A percentile compares a stretch with the other conserved stretches of the same genome.
These are phyloP conservation scores for Pseudogymnoascus sp. DNA, from an alignment of 2,329 filamentous ascomycete species.

Conservation along the genomic window DNA sequence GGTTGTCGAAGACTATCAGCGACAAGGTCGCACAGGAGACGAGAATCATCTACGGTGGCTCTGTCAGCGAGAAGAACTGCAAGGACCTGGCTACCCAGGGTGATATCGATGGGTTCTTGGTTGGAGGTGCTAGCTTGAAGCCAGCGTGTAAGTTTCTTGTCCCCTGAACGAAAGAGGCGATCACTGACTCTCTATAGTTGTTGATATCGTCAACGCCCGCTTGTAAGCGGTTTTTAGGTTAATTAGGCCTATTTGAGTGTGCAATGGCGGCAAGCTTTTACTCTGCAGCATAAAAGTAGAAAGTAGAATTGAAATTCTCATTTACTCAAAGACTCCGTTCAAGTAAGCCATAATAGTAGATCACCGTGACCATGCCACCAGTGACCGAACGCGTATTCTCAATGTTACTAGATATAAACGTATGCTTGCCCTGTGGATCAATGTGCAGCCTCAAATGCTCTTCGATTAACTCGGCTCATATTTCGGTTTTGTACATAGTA, in stretches of 20 bases:
- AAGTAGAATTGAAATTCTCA: constrained; percentile 10
- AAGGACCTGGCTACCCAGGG: constrained; percentile 80
- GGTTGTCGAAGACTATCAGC: constrained; percentile 72
- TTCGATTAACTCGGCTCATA: neutral
- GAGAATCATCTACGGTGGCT: constrained; percentile 92
- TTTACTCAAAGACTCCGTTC: constrained; percentile 7
- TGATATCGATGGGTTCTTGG: constrained; percentile 97
- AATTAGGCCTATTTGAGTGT: neutral
- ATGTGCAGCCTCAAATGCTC: neutral
- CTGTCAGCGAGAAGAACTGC: constrained; percentile 98
- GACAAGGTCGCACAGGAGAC: constrained; percentile 74
- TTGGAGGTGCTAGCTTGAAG: constrained; percentile 94
- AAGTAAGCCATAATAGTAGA: neutral
- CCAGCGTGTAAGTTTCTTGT: constrained; percentile 65
- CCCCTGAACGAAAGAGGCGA: neutral
- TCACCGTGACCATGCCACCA: neutral
- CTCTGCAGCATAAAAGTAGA: neutral
- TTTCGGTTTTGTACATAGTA: constrained; percentile 6
- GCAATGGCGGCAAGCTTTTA: constrained; percentile 4
- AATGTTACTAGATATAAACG: neutral
- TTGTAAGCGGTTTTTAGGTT: constrained; percentile 19
- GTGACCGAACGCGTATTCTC: neutral
- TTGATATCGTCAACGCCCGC: constrained; percentile 61
- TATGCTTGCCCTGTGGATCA: neutral
- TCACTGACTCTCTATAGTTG: constrained; percentile 34